Percentiles rank a stretch among this genome's conserved stretches.
Evolutionary conservation across 768 basidiomycete species (phyloP).

Genomic region (Mrakia blollopis): DNA sequence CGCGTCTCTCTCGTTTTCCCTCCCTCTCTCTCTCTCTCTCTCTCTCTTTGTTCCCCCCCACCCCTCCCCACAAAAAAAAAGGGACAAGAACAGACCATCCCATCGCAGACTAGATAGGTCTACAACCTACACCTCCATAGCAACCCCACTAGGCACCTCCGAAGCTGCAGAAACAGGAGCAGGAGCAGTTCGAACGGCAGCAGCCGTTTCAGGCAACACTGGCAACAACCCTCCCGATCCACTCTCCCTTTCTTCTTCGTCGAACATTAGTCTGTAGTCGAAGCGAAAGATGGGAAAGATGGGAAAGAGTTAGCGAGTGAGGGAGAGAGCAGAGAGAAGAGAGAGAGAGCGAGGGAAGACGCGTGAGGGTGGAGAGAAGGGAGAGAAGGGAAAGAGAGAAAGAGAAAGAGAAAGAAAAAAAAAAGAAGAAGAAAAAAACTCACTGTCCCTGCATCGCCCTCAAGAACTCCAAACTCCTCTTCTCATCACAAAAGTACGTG

Average conservation of each 20-base stretch:
- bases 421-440: background rate
- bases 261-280: constrained; percentile 42
- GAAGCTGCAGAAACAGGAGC: too few relatives aligned
- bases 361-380: background rate
- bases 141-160: constrained; percentile 5
- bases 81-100: background rate
- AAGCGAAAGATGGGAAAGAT: background rate
- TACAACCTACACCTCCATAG: constrained; percentile 7
- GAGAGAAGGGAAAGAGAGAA: background rate
- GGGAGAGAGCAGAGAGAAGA: too few relatives aligned
- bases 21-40: too few relatives aligned
- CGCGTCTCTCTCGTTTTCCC: too few relatives aligned
- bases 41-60: too few relatives aligned
- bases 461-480: constrained; percentile 84
- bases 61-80: background rate
- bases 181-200: background rate
- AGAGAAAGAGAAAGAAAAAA: background rate
- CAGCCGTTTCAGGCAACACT: background rate
- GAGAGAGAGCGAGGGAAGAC: too few relatives aligned
- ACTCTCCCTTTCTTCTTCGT: constrained; percentile 37
- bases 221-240: constrained; percentile 1
- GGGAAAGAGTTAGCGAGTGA: background rate
- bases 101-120: too few relatives aligned
- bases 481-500: constrained; percentile 86
- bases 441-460: constrained; percentile 53